Evolutionary conservation across 2,329 filamentous ascomycete genomes (phyloP).

Genomic region (Aplosporella prunicola): DNA sequence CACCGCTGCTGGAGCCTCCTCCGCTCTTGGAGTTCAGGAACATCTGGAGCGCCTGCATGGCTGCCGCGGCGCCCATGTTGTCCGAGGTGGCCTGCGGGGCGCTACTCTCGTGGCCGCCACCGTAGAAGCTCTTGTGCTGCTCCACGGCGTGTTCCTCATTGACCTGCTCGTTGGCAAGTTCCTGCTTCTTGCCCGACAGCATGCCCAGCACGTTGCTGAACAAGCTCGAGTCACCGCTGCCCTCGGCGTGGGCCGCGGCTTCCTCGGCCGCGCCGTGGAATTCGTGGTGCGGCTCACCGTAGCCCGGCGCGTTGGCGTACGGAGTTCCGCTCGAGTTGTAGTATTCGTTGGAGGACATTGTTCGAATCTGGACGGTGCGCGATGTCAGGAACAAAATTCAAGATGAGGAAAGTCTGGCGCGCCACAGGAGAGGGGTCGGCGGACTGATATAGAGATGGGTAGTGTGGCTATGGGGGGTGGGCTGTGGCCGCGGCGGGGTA

Average conservation of each 20-base stretch:
- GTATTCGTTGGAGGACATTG: no score
- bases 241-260: slow-evolving; percentile 45
- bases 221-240: slow-evolving; percentile 40
- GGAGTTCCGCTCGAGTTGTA: slow-evolving; percentile 27
- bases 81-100: slow-evolving; percentile 33
- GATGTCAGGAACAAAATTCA: no score
- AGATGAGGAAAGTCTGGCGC: no score
- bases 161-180: slow-evolving; percentile 42
- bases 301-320: slow-evolving; percentile 30
- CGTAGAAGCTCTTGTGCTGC: slow-evolving; percentile 69
- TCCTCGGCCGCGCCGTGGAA: slow-evolving; percentile 46
- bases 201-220: slow-evolving; percentile 50
- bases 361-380: no score
- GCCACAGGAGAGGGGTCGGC: no score
- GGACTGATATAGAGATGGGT: no score
- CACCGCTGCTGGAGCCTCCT: slow-evolving; percentile 31
- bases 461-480: no score
- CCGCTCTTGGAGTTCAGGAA: slow-evolving; percentile 50
- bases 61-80: slow-evolving; percentile 58
- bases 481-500: no score
- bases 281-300: slow-evolving; percentile 34
- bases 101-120: slow-evolving; percentile 39
- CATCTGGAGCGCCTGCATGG: slow-evolving; percentile 72
- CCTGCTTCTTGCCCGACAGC: slow-evolving; percentile 45
- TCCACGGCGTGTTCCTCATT: slow-evolving; percentile 59